These are phyloP conservation scores for Neocallimastix lanati DNA, from an alignment of 192 early-diverging fungal genomes.

Conservation along the genomic window DNA sequence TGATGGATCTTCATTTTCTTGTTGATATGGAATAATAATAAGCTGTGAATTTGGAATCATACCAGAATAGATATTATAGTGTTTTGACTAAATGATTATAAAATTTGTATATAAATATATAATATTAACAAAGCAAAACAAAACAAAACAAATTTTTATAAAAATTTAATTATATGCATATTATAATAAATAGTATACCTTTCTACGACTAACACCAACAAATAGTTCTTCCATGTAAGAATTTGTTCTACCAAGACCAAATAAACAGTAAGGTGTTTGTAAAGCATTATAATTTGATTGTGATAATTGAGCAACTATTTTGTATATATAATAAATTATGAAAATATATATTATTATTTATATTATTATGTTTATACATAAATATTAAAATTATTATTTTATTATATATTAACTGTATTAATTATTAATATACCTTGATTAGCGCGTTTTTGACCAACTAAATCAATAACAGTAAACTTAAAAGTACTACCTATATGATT, in stretches of 20 bases:
- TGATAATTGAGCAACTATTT: conserved; percentile 57
- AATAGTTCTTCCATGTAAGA: conserved; percentile 90
- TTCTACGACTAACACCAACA: conserved; percentile 52
- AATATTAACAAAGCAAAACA: too few species aligned
- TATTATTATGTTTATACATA: too few species aligned
- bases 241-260: conserved; percentile 84
- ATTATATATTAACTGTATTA: too few species aligned
- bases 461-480: conserved; percentile 75
- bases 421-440: conserved; percentile 53
- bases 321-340: too few species aligned
- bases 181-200: too few species aligned
- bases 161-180: too few species aligned
- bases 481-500: conserved; percentile 62
- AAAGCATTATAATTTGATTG: conserved; percentile 60
- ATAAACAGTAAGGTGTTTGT: conserved; percentile 58
- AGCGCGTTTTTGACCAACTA: conserved; percentile 52
- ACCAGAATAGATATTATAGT: conserved; percentile 52
- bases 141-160: too few species aligned
- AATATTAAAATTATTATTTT: too few species aligned
- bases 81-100: conserved; percentile 1
- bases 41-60: conserved; percentile 88
- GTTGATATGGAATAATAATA: conserved; percentile 64
- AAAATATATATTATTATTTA: too few species aligned
- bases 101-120: too few species aligned
- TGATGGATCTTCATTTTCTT: conserved; percentile 8